Evolutionary conservation across 2,329 filamentous ascomycete genomes (phyloP), one percentile per base, ranked within the genome.

Genomic region (Fonsecaea monophora): DNA sequence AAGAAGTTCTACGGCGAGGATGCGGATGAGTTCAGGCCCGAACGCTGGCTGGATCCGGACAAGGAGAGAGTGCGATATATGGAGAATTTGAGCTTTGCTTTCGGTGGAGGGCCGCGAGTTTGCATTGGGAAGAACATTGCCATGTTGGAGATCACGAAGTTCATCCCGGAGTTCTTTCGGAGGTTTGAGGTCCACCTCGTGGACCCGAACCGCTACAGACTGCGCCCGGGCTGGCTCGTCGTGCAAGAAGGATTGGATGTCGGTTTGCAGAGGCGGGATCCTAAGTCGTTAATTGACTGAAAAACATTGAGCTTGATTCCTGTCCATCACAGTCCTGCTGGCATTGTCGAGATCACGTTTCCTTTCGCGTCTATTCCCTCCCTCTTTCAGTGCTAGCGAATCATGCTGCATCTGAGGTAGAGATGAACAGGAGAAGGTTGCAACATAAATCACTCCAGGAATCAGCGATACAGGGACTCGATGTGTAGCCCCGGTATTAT

Each of bases 101-200:
- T 42, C 18, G 62, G 62, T 34, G 34, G 12, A 15, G 62, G 62
- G 21, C 9, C 12, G 13, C 54, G 62, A 25, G 35, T 37, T 2
- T 64, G 62, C 45, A 64, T 64, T 10, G 62, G 62, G 18, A 60
- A 38, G 25, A 60, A 64, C 40, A 59, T 64, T 40, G 48, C 40
- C 32, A 35, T 42, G 25, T 21, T 42, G 35, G 62, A 64, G 55
- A 64, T 64, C 35, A 25, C n/a, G 13, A 59, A 64, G 37, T 38
- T 60, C 55, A 48, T 64, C 9, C 71, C 71, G 15, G 65, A 58
- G 54, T 62, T 73, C 53, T 53, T 72, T 32, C n/a, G 45, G 18
- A 18, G 35, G 8, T 68, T 68, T 53, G 55, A 68, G n/a, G 53
- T 68, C 30, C 48, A 56, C 40, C 55, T 68, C 25, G 57, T 59